phyloP scores from a whole-genome alignment of 2,329 filamentous ascomycete species.

The Emmonsia crescens region DNA sequence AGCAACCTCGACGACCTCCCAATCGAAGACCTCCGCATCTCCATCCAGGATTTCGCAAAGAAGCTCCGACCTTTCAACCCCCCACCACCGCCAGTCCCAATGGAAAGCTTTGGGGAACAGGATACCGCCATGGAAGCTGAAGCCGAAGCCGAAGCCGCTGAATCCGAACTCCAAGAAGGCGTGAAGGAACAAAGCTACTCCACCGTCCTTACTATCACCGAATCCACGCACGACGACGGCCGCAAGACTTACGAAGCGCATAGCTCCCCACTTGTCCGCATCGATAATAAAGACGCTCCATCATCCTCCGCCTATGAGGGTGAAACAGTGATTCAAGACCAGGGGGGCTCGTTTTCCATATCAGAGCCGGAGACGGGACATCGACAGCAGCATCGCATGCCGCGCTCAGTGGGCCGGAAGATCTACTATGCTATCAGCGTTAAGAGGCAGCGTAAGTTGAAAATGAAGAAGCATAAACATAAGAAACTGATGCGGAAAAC shows the following conservation, averaged over 20 bases:
- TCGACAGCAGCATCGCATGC: conserved; percentile 56
- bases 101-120: conserved; percentile 29
- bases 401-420: conserved; percentile 47
- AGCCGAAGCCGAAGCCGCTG: conserved; percentile 16
- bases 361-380: conserved; percentile 36
- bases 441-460: conserved; percentile 81
- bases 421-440: conserved; percentile 82
- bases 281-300: conserved; percentile 29
- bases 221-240: conserved; percentile 41
- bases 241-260: conserved; percentile 42
- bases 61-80: conserved; percentile 71
- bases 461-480: conserved; percentile 99
- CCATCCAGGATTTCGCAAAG: conserved; percentile 57
- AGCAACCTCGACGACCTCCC: conserved; percentile 35
- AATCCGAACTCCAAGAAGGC: conserved; percentile 18
- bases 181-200: conserved; percentile 35
- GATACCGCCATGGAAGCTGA: conserved; percentile 18
- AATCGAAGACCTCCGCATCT: conserved; percentile 52
- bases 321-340: conserved; percentile 11
- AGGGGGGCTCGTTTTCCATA: conserved; percentile 3
- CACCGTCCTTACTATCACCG: conserved; percentile 42
- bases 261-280: conserved; percentile 39
- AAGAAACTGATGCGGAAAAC: conserved; percentile 98
- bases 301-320: conserved; percentile 18
- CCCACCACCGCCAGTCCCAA: conserved; percentile 65